Evolutionary conservation across 805 yeast genomes (phyloP), one percentile per base, ranked within the genome.

Genomic region (Wickerhamiella galacta): DNA sequence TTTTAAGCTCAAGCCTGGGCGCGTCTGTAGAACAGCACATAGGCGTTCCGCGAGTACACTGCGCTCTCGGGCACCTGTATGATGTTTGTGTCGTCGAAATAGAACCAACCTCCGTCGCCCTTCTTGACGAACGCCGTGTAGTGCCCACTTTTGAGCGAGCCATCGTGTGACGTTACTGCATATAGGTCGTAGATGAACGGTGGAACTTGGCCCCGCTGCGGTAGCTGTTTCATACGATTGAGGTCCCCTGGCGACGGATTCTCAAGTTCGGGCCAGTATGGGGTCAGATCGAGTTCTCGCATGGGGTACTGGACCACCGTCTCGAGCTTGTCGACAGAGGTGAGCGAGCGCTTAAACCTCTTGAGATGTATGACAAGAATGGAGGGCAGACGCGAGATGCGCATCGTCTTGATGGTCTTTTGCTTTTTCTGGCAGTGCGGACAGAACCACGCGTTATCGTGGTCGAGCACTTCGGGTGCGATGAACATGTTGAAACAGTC

Each of bases 131-230:
- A 79, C 1, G 93, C 60, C 0, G 95, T 85, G 53, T 85, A 85
- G 53, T 85, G 95, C 0, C 95, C 95, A 6, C 85, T 78, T 26
- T 73, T 68, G 24, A 85, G 60, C 25, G 77, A 72, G 9, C 95
- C 95, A 39, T 58, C 72, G 53, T 85, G 95, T 42, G 80, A 73
- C 11, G 81, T 81, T 1, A 83, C 93, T 0, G 79, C 93, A 46
- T 69, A 76, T 16, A 85, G 53, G 39, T 68, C 68, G 52, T 83
- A 85, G 18, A 65, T 60, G 55, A 82, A 85, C 2, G 95, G 94
- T 0, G 92, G 75, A 1, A 52, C 49, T 55, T 83, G 95, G 15
- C 79, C 82, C 38, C 93, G 58, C 1, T 52, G 40, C 0, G 81
- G 76, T 16, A 80, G 64, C 9, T 66, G 57, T 4, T 65, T 54